Base-by-base conservation (phyloP, 768 basidiomycete species). In the Agrocybe praecox region DNA sequence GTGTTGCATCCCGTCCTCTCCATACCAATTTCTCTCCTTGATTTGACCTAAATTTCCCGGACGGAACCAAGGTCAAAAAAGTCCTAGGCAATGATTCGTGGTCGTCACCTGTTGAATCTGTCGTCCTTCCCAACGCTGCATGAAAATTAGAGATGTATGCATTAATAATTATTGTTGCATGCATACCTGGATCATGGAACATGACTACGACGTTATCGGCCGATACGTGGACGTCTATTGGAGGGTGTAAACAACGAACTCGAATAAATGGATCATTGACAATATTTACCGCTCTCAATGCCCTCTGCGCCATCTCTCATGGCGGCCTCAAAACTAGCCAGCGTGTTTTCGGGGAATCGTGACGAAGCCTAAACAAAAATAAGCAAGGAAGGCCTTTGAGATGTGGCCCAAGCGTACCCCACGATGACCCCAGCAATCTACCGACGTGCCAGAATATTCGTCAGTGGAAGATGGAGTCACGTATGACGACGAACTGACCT, bases 231-330 rank as follows among this genome's bases (percentile, higher is more conserved):
- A 98, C 94, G 85, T 97, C 96, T 96, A 84, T 65, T 75, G 65
- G 66, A 64, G 14, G 71, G 85, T 88, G 80, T 85, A 84, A 87
- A 79, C n/a, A 86, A 74, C 79, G 73, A 73, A 59, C 60, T 64
- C 62, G 61, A 58, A 75, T 69, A 65, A 64, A 52, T 32, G n/a
- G 19, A 49, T 44, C 45, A 46, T 26, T 29, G 49, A 53, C 22
- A 65, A 53, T 77, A 75, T 85, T 76, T 95, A 97, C 96, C 96
- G 71, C 92, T 95, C 83, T 99, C 96, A 67, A 99, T 96, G 64
- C 81, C 96, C 70, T 99, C 94, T 46, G 94, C 90, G 58, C 96
- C 96, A 76, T 97, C 95, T 46, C 87, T 86, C 59, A 97, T 94
- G 68, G 96, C 96, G 61, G 91, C 92, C 70, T 93, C 88, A 75